Base-by-base conservation (phyloP, 1,284 basidiomycete genomes). In the Ustilago tritici region DNA sequence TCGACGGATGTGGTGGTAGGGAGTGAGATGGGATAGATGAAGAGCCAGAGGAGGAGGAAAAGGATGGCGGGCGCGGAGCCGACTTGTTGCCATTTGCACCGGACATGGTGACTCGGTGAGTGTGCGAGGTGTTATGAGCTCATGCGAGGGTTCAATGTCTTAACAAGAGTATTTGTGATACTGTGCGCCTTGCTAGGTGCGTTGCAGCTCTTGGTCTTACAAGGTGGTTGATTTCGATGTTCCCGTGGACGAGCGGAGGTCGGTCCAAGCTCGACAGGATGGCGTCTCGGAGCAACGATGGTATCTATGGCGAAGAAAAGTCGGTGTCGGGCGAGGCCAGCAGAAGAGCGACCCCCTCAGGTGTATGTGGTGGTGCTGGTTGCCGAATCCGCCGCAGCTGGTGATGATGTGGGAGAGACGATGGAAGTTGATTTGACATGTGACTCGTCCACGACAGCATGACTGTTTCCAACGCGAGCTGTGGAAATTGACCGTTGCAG, bases 1-100 rank as follows among this genome's bases (percentile, higher is more conserved):
- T 71, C 0, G 69, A 65, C 19, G 74, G 74, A 56, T 67, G 69
- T 36, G 74, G 74, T 40, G 69, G 74, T 17, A 76, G 41, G 5
- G 73, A 60, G 14, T 68, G 58, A n/a, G 34, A 61, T 17, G 65
- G 58, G 11, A 50, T 58, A 1, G 57, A n/a, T 3, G 50, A 35
- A 1, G 52, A 40, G 38, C 50, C 46, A 14, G 68, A 65, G 15
- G 35, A 23, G 41, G 43, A 58, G 15, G 35, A 23, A 35, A 46
- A 58, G 7, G 67, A 53, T 10, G 65, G 40, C 3, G 56, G 58
- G 38, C 70, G 61, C 11, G 61, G 61, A 31, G 55, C 43, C 55
- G 65, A 46, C 35, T 73, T 68, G 58, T 61, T 67, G 70, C 70
- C 70, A 28, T 61, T 73, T 5, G 55, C 65, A 61, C 55, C 41